These are phyloP conservation scores for Oryza longistaminata DNA, from an alignment of 176 grass and related monocot genomes.

Conservation along the genomic window DNA sequence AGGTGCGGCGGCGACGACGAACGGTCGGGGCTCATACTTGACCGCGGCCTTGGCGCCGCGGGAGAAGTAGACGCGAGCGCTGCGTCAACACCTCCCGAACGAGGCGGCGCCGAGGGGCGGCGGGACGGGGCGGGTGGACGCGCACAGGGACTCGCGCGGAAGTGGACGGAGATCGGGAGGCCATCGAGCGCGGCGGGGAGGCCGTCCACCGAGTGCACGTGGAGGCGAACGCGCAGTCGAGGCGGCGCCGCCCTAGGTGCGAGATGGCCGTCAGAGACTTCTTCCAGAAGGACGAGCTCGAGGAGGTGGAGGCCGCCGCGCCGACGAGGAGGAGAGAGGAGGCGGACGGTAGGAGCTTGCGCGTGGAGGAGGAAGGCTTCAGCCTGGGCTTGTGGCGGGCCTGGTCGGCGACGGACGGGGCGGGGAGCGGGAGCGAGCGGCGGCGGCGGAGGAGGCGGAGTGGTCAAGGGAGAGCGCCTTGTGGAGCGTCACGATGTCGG, in stretches of 20 bases:
- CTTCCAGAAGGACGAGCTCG: constrained; percentile 55
- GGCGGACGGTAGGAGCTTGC: constrained; percentile 44
- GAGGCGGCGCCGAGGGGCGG: constrained; percentile 57
- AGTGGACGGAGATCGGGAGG: constrained; percentile 57
- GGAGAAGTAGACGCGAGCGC: constrained; percentile 68
- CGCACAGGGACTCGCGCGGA: constrained; percentile 51
- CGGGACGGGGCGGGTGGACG: constrained; percentile 51
- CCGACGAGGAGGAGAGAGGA: not conserved
- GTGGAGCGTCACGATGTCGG: no score
- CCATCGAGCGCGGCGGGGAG: constrained; percentile 67
- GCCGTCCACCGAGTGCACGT: constrained; percentile 77
- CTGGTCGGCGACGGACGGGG: constrained; percentile 33
- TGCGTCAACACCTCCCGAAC: constrained; percentile 66
- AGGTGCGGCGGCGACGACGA: constrained; percentile 54
- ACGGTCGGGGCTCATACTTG: constrained; percentile 88
- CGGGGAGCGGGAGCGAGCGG: constrained; percentile 56
- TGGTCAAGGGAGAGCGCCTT: no score
- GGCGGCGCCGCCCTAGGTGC: constrained; percentile 79
- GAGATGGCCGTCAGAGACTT: constrained; percentile 84
- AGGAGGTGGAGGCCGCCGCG: not conserved
- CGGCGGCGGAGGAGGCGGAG: constrained; percentile 44
- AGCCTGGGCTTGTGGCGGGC: constrained; percentile 27
- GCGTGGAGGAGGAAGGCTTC: constrained; percentile 39
- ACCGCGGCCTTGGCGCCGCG: constrained; percentile 47
- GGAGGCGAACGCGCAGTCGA: constrained; percentile 84